Percentiles rank a stretch among this genome's conserved stretches.
phyloP scores from a whole-genome alignment of 306 rosid genomes.

The Purshia tridentata region DNA sequence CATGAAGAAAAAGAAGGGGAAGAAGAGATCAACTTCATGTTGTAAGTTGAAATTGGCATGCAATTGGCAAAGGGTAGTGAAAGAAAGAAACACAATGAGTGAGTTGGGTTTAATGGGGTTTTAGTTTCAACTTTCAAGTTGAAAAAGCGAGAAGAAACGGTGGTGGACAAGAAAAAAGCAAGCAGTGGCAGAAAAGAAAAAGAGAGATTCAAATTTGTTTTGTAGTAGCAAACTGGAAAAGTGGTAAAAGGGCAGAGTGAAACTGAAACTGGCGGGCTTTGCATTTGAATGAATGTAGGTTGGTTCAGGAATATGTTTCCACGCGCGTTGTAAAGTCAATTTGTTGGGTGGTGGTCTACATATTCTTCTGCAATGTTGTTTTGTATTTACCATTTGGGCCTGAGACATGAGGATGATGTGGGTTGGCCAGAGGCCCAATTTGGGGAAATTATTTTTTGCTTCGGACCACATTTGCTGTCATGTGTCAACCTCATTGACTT shows the following conservation, averaged over 20 bases:
- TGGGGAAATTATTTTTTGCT: conserved; percentile 26
- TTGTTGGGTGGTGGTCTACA: conserved; percentile 9
- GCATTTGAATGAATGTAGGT: conserved; percentile 76
- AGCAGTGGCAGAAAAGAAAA: conserved; percentile 25
- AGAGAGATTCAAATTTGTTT: conserved; percentile 49
- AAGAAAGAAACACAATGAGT: conserved; percentile 14
- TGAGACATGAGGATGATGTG: conserved; percentile 20
- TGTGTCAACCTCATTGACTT: background rate
- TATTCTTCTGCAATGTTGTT: too few relatives aligned
- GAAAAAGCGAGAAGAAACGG: conserved; percentile 26
- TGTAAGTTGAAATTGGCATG: conserved; percentile 12
- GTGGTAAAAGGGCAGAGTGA: background rate
- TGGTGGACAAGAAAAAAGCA: conserved; percentile 12
- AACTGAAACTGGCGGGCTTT: conserved; percentile 68
- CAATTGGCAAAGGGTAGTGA: conserved; percentile 2
- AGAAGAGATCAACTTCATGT: conserved; percentile 52
- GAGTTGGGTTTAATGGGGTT: conserved; percentile 16
- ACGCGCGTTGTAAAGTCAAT: conserved; percentile 52
- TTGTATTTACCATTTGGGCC: background rate
- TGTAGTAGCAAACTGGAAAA: background rate
- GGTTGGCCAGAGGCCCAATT: conserved; percentile 21
- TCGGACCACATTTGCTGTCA: conserved; percentile 7
- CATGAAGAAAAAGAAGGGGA: conserved; percentile 44
- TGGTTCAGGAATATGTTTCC: conserved; percentile 45
- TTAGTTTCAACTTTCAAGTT: conserved; percentile 37